Conservation (phyloP, 202 grass and related monocot genomes). For the Hordeum pubiflorum region DNA sequence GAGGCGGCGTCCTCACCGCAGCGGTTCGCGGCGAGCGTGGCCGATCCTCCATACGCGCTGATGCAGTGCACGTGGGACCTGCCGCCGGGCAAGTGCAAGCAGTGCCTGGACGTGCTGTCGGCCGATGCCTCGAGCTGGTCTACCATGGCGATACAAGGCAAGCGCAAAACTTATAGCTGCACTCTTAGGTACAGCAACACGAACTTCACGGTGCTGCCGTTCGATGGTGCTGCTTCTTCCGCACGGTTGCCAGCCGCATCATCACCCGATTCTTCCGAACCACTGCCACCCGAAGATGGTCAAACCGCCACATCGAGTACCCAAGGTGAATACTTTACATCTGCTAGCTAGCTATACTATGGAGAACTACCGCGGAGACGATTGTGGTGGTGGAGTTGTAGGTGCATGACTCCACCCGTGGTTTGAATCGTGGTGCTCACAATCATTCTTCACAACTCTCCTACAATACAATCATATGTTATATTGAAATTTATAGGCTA, state of each 20-base stretch:
- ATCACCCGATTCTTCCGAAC: background rate
- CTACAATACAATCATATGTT: too few species aligned
- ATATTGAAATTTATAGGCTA: too few species aligned
- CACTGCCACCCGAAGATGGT: background rate
- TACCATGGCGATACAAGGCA: background rate
- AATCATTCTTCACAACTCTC: too few species aligned
- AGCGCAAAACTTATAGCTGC: background rate
- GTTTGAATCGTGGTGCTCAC: too few species aligned
- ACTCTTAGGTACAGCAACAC: background rate
- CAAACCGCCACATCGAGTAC: background rate
- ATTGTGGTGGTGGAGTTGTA: too few species aligned
- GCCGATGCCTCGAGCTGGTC: background rate
- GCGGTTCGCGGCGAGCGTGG: background rate
- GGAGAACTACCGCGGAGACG: too few species aligned
- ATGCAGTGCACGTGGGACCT: conserved; percentile 16
- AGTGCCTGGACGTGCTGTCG: background rate
- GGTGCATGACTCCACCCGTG: too few species aligned
- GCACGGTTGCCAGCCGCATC: background rate
- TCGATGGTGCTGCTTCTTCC: background rate
- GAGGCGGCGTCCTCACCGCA: background rate
- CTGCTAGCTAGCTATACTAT: too few species aligned
- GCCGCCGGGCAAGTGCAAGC: background rate
- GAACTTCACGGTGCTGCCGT: background rate
- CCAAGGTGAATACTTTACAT: background rate
- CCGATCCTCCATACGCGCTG: background rate